Conservation (phyloP, 2,329 filamentous ascomycete species). For the Hypoxylon sp. region DNA sequence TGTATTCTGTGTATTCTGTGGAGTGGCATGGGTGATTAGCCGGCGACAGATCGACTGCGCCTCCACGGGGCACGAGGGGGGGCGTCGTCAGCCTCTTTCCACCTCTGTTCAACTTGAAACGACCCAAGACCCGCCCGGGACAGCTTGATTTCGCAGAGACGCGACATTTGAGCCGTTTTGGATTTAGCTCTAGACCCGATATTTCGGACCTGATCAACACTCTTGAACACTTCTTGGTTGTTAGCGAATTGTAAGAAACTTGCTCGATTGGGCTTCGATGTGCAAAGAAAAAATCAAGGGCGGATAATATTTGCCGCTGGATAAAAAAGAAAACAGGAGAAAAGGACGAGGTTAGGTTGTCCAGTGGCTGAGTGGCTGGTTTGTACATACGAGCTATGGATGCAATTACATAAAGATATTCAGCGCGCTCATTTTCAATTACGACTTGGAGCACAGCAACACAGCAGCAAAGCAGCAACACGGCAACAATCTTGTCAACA, state of each 20-base stretch:
- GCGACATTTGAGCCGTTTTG: constrained; percentile 28
- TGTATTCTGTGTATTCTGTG: constrained; percentile 40
- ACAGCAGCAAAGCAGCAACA: too few species aligned
- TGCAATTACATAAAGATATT: constrained; percentile 9
- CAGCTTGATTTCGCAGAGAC: constrained; percentile 35
- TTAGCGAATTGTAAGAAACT: constrained; percentile 7
- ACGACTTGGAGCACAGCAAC: too few species aligned
- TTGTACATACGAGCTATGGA: constrained; percentile 3
- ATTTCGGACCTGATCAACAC: constrained; percentile 21
- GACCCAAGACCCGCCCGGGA: constrained; percentile 28
- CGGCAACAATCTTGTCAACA: constrained; percentile 9
- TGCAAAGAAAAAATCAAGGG: constrained; percentile 3
- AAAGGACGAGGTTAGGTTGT: constrained; percentile 12
- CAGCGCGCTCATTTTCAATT: not conserved
- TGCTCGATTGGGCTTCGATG: constrained; percentile 4
- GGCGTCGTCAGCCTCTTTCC: constrained; percentile 40
- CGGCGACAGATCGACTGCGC: constrained; percentile 42
- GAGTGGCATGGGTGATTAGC: constrained; percentile 19
- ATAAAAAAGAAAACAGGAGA: not conserved
- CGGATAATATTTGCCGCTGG: not conserved
- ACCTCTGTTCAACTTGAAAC: constrained; percentile 38
- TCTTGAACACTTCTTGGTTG: not conserved
- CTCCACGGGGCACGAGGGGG: constrained; percentile 32
- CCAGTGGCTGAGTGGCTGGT: constrained; percentile 14
- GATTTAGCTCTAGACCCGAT: constrained; percentile 24